Conservation (phyloP, 1,284 basidiomycete genomes). For the Exobasidium cylindrosporum region DNA sequence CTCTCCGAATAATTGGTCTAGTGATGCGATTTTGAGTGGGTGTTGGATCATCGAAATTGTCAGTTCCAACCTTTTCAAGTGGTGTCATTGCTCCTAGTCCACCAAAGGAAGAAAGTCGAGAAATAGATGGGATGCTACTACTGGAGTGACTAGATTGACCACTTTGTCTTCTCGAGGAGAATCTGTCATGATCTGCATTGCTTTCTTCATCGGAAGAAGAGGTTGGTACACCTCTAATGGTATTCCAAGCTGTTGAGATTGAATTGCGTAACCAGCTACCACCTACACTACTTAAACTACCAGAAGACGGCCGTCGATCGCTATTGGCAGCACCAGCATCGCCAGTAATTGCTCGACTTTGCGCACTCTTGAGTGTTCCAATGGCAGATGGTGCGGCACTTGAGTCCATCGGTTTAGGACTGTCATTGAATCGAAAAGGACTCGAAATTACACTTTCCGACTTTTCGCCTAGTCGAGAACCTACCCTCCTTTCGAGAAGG, state of each 20-base stretch:
- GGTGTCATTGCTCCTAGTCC: not conserved
- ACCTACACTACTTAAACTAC: constrained; percentile 23
- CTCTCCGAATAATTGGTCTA: constrained; percentile 38
- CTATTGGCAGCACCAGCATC: not conserved
- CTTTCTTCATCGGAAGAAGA: not conserved
- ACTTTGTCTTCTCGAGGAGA: no score
- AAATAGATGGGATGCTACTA: not conserved
- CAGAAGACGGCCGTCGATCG: constrained; percentile 29
- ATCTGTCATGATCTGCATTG: no score
- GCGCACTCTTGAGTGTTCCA: constrained; percentile 32
- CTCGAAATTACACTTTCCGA: not conserved
- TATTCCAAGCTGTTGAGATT: constrained; percentile 34
- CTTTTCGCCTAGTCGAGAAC: not conserved
- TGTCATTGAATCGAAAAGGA: not conserved
- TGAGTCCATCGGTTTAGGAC: not conserved
- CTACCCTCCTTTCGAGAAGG: not conserved
- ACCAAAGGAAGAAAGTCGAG: not conserved
- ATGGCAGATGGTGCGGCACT: constrained; percentile 17
- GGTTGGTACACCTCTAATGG: constrained; percentile 20
- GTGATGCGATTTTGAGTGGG: constrained; percentile 37
- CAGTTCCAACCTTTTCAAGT: constrained; percentile 2
- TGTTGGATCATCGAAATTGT: constrained; percentile 20
- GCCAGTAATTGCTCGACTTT: constrained; percentile 19
- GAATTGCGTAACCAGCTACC: constrained; percentile 35
- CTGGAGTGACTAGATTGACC: no score